Evolutionary conservation across 75 land plant genomes (phyloP).

Genomic region (Adiantum capillusveneris): DNA sequence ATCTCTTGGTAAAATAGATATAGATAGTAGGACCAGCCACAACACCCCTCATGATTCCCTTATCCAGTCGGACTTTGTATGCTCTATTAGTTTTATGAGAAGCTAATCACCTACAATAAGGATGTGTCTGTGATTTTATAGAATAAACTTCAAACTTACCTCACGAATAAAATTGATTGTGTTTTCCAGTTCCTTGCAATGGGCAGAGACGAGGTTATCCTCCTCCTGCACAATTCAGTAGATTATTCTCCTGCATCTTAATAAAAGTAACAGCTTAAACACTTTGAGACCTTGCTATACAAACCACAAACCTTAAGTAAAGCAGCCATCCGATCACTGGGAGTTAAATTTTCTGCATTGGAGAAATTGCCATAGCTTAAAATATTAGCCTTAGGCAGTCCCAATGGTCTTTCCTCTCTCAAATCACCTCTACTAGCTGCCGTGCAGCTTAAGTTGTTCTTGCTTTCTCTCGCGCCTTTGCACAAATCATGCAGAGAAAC

Average conservation of each 20-base stretch:
- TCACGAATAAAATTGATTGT: slow-evolving; percentile 98
- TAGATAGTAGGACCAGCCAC: no score
- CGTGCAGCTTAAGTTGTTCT: no score
- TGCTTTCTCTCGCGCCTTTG: no score
- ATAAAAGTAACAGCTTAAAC: slow-evolving; percentile 4
- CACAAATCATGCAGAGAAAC: no score
- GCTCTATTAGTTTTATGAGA: no score
- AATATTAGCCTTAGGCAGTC: not conserved
- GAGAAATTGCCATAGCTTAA: not conserved
- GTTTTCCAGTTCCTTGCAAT: slow-evolving; percentile 93
- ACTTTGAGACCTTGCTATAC: no score
- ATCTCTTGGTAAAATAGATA: no score
- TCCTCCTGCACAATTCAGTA: slow-evolving; percentile 55
- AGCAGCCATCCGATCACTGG: slow-evolving; percentile 2
- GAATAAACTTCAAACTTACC: slow-evolving; percentile 34
- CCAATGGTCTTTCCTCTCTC: not conserved
- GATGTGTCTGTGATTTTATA: no score
- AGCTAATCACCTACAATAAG: no score
- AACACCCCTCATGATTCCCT: no score
- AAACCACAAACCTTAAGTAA: slow-evolving; percentile 7
- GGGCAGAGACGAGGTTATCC: slow-evolving; percentile 90
- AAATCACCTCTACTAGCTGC: no score
- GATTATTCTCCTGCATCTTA: not conserved
- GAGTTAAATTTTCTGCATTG: not conserved
- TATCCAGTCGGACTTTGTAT: no score